These are phyloP conservation scores for Persicaria maculosa DNA, from an alignment of 148 eudicot genomes.

Conservation along the genomic window DNA sequence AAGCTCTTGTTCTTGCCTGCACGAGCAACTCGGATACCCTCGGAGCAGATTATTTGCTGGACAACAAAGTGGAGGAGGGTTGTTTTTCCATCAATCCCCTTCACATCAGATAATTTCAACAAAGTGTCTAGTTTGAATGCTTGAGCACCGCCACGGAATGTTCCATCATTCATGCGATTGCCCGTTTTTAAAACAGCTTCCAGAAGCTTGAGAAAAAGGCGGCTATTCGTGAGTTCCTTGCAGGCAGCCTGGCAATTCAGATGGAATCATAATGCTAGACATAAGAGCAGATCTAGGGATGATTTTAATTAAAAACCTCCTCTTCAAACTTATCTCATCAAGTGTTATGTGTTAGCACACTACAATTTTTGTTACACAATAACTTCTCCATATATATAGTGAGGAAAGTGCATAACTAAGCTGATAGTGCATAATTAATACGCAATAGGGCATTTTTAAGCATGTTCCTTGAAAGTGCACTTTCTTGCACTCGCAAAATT, in stretches of 20 bases:
- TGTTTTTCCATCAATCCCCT: conserved; percentile 72
- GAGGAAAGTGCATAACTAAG: too few relatives aligned
- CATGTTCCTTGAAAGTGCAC: too few relatives aligned
- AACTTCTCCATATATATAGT: conserved; percentile 28
- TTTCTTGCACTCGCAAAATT: too few relatives aligned
- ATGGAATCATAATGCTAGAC: background rate
- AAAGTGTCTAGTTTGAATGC: conserved; percentile 83
- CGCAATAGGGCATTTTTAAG: too few relatives aligned
- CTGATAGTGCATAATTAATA: too few relatives aligned
- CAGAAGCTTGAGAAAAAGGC: conserved; percentile 73
- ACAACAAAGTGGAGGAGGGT: conserved; percentile 83
- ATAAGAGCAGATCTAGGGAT: background rate
- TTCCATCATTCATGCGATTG: conserved; percentile 79
- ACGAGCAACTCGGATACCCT: conserved; percentile 68
- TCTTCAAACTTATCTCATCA: too few relatives aligned
- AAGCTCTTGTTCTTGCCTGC: conserved; percentile 30
- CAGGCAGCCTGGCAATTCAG: conserved; percentile 54
- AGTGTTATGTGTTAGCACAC: too few relatives aligned
- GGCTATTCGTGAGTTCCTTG: conserved; percentile 54
- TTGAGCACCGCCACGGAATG: conserved; percentile 75
- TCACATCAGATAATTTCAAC: conserved; percentile 67
- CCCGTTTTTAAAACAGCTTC: conserved; percentile 88
- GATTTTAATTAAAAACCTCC: background rate
- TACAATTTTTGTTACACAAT: conserved; percentile 3
- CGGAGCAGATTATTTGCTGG: conserved; percentile 67